phyloP scores from a whole-genome alignment of 2,329 filamentous ascomycete species.

The Neofusicoccum parvum region DNA sequence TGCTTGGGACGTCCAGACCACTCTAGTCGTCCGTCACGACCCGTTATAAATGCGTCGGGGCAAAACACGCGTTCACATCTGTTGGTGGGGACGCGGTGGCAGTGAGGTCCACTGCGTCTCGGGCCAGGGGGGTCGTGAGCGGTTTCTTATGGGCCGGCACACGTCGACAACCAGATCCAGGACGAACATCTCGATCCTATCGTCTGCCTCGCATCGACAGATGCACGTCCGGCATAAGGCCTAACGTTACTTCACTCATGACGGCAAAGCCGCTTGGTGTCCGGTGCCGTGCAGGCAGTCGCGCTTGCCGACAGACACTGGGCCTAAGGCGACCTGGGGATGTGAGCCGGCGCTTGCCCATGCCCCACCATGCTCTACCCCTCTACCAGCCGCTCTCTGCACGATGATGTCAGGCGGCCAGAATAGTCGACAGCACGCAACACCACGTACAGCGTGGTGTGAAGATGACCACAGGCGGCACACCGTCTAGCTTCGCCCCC shows the following conservation, averaged over 20 bases:
- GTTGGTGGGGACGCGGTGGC: not conserved
- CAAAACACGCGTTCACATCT: not conserved
- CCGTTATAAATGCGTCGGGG: slow-evolving; percentile 3
- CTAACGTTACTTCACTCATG: slow-evolving; percentile 13
- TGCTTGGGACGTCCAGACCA: not conserved
- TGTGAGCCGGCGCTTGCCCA: slow-evolving; percentile 17
- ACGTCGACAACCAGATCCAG: not conserved
- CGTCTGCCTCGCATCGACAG: slow-evolving; percentile 3
- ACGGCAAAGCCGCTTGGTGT: slow-evolving; percentile 2
- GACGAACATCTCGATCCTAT: slow-evolving; percentile 8
- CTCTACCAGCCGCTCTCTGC: not conserved
- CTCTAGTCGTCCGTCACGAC: not conserved
- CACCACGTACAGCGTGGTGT: slow-evolving; percentile 5
- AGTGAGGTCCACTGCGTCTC: not conserved
- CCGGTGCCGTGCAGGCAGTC: slow-evolving; percentile 9
- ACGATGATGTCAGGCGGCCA: slow-evolving; percentile 18
- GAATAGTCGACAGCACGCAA: slow-evolving; percentile 7
- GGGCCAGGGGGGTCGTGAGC: not conserved
- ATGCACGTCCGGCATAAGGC: slow-evolving; percentile 12
- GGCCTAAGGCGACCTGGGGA: slow-evolving; percentile 17
- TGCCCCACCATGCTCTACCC: too few relatives aligned
- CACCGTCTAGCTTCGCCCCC: not conserved
- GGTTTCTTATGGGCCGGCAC: slow-evolving; percentile 11
- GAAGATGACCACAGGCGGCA: slow-evolving; percentile 18
- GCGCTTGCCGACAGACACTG: slow-evolving; percentile 17